Base-by-base conservation (phyloP, 2,329 filamentous ascomycete species). In the Verticillium zaregamsianum region DNA sequence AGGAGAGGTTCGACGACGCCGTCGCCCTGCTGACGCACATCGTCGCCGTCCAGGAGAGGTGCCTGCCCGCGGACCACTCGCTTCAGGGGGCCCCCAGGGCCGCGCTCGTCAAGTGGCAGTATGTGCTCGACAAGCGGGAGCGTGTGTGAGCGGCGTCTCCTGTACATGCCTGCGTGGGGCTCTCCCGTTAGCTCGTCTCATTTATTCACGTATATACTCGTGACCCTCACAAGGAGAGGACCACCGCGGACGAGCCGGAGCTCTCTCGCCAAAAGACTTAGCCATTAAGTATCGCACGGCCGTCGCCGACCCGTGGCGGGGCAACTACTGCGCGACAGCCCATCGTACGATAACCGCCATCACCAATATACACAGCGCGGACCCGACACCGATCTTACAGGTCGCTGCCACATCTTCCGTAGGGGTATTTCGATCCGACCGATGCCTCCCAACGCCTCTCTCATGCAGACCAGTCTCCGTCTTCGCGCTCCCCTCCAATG, bases 391-490 rank as follows among this genome's bases (percentile, higher is more conserved):
- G 28, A 28, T 28, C 28, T 28, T 28, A 28, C 28, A 28, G 28
- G 28, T 28, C 28, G 28, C 28, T 28, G 28, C 28, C n/a, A 20
- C 20, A 52, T 52, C 45, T 20, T 52, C 20, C 45, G 23, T 20
- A 52, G 20, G 39, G 20, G 45, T 57, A 59, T 60, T 52, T 58
- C 52, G 58, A 61, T 61, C 57, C 40, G 65, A 66, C 60, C 60
- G 12, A 54, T 37, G 59, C 63, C 61, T 59, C 54, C 60, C 59
- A 63, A 64, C 59, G 33, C 63, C 63, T 54, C 45, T 57, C 59
- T 33, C 35, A 49, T 32, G 59, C 40, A 59, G 45, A 49, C 57
- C 37, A 57, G 9, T 12, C 15, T 56, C 55, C 49, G 55, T 17
- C 28, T 28, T 28, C 5, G 28, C 28, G 28, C 49, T 56, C 59